These are phyloP conservation scores for Pilatotrama ljubarskyi DNA, from an alignment of 768 basidiomycete genomes.

Conservation along the genomic window DNA sequence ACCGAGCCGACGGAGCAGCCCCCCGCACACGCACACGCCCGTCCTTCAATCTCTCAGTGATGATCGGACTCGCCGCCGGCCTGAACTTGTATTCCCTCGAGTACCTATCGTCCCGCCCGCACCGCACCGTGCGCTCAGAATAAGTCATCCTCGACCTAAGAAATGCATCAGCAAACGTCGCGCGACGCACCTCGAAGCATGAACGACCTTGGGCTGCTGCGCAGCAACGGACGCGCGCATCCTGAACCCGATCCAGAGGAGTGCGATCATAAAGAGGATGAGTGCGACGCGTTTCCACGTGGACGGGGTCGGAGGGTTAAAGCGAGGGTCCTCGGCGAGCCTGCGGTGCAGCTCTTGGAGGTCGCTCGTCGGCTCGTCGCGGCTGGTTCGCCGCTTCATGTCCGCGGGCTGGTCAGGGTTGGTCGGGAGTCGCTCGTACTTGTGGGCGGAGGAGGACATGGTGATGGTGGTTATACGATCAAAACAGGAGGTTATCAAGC, in stretches of 20 bases:
- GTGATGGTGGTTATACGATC: background rate
- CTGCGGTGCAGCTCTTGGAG: conserved; percentile 28
- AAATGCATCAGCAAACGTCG: background rate
- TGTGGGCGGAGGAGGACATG: conserved; percentile 9
- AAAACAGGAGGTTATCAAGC: background rate
- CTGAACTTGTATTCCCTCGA: conserved; percentile 80
- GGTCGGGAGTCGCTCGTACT: conserved; percentile 14
- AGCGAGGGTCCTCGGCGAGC: conserved; percentile 43
- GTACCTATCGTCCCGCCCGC: conserved; percentile 49
- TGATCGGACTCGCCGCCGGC: conserved; percentile 81
- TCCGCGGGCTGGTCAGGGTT: conserved; percentile 9
- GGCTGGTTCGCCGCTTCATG: conserved; percentile 14
- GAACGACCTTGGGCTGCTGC: conserved; percentile 43
- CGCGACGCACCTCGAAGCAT: conserved; percentile 60
- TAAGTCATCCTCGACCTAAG: background rate
- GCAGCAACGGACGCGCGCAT: conserved; percentile 20
- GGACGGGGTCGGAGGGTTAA: conserved; percentile 51
- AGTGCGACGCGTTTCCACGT: conserved; percentile 52
- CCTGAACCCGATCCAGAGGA: conserved; percentile 43
- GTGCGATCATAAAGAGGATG: conserved; percentile 40
- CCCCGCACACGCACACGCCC: conserved; percentile 72
- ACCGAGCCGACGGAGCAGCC: conserved; percentile 42
- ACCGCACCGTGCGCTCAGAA: background rate
- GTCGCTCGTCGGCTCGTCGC: conserved; percentile 29
- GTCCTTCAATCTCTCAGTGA: conserved; percentile 75